Evolutionary conservation across 805 yeast genomes (phyloP), one percentile per base, ranked within the genome.

Genomic region (Wickerhamiella alocasiicola): DNA sequence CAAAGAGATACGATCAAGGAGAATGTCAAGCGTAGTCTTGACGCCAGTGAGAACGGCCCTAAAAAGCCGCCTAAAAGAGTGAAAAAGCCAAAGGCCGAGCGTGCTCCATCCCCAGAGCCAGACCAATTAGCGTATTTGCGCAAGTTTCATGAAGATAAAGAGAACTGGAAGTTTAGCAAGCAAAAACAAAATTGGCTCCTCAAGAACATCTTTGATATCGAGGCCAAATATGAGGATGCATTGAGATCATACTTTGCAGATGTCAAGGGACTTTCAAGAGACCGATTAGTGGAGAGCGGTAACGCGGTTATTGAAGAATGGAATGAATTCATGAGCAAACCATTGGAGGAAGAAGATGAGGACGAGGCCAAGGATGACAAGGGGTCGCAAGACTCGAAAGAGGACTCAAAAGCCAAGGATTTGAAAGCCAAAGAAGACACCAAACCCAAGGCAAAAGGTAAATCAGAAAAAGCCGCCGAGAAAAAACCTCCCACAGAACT

Each of bases 141-240:
- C 43, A 76, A 70, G 41, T 82, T 67, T 52, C 55, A 61, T 3
- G 66, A 68, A 9, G 82, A 78, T 46, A 62, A 59, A 44, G 72
- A 61, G 0, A 65, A 68, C 44, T 82, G 94, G 94, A 82, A 82
- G 63, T 82, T 82, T 57, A 77, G 84, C 44, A 82, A 82, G 53
- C 87, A 78, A 63, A 81, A 82, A 48, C 94, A 82, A 59, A 81
- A 81, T 54, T 82, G 94, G 94, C 67, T 82, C 31, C 60, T 82
- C 47, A 76, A 74, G 52, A 75, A 81, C 55, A 58, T 79, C 24
- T 66, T 48, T 41, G 43, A 61, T 37, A 46, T 50, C 18, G 79
- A 76, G 2, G 62, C 60, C 0, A 60, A 64, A 7, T 81, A 78
- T 52, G 74, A 70, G 38, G 59, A 54, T 1, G 69, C 72, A 20